A percentile compares a stretch with the other conserved stretches of the same genome.
Evolutionary conservation across 1,284 basidiomycete genomes (phyloP).

Genomic region (Phylloporus gajari): DNA sequence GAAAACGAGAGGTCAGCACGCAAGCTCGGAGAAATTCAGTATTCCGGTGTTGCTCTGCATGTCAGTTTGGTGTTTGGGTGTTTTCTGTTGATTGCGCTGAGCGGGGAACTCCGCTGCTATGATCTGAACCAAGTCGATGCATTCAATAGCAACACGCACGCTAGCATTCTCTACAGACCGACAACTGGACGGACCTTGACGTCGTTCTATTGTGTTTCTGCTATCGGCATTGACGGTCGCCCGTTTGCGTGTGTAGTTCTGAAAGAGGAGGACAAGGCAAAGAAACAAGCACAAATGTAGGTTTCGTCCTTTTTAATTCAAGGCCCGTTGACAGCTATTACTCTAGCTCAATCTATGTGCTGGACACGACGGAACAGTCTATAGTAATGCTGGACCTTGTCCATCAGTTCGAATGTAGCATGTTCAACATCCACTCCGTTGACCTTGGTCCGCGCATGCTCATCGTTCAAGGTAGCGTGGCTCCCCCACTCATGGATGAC

Average conservation of each 20-base stretch:
- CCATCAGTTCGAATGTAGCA: constrained; percentile 16
- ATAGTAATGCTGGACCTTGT: constrained; percentile 27
- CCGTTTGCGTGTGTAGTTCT: constrained; percentile 30
- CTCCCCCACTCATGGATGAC: not conserved
- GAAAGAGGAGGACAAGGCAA: constrained; percentile 6
- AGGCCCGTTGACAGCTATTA: not conserved
- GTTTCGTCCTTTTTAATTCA: not conserved
- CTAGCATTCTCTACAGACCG: constrained; percentile 26
- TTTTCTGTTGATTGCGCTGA: constrained; percentile 28
- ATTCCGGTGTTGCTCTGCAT: constrained; percentile 13
- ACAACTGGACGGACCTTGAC: constrained; percentile 4
- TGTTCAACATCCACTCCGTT: constrained; percentile 14
- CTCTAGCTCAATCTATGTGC: constrained; percentile 25
- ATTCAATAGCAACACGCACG: constrained; percentile 20
- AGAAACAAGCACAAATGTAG: constrained; percentile 15
- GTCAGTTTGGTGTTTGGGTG: constrained; percentile 30
- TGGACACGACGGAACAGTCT: constrained; percentile 10
- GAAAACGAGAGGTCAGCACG: not conserved
- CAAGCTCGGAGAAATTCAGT: constrained; percentile 25
- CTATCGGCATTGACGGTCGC: constrained; percentile 22
- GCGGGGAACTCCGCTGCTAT: constrained; percentile 30
- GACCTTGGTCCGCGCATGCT: constrained; percentile 30
- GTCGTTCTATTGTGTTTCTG: constrained; percentile 32
- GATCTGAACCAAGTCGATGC: constrained; percentile 26
- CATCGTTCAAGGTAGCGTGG: constrained; percentile 10